These are phyloP conservation scores for Xylaria castorea DNA, from an alignment of 495 filamentous ascomycete genomes.

Conservation along the genomic window DNA sequence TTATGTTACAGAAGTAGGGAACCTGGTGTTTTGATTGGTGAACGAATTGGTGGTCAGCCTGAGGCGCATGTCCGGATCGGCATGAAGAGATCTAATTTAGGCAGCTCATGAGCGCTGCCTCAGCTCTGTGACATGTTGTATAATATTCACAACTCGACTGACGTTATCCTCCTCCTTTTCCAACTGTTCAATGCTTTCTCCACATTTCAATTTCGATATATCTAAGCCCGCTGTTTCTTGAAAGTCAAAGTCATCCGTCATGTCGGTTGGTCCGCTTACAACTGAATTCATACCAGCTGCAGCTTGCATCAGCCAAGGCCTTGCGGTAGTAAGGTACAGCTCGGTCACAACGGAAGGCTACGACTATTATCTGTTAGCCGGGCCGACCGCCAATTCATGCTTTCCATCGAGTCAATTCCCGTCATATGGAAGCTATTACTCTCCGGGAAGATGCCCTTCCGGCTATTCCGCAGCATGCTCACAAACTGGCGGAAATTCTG, in stretches of 20 bases:
- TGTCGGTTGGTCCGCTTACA: not conserved
- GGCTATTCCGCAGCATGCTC: not conserved
- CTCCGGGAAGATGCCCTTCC: not conserved
- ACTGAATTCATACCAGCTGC: constrained; percentile 1
- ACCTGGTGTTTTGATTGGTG: not conserved
- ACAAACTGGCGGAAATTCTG: not conserved
- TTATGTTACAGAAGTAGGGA: not conserved
- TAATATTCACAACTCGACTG: not conserved
- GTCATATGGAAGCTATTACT: not conserved
- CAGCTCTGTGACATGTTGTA: not conserved
- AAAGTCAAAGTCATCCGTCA: not conserved
- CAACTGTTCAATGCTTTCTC: not conserved
- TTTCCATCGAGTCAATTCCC: not conserved
- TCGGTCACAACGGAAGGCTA: not conserved
- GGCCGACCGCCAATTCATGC: not conserved
- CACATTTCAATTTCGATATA: not conserved
- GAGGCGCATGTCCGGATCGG: not conserved
- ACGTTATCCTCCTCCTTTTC: not conserved
- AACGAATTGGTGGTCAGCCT: not conserved
- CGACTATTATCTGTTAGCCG: not conserved
- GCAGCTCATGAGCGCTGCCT: not conserved
- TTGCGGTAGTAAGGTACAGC: not conserved
- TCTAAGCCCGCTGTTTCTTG: not conserved
- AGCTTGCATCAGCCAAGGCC: not conserved
- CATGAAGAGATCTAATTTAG: not conserved